phyloP scores from a whole-genome alignment of 305 asterid genomes.

The Fraxinus greggii region DNA sequence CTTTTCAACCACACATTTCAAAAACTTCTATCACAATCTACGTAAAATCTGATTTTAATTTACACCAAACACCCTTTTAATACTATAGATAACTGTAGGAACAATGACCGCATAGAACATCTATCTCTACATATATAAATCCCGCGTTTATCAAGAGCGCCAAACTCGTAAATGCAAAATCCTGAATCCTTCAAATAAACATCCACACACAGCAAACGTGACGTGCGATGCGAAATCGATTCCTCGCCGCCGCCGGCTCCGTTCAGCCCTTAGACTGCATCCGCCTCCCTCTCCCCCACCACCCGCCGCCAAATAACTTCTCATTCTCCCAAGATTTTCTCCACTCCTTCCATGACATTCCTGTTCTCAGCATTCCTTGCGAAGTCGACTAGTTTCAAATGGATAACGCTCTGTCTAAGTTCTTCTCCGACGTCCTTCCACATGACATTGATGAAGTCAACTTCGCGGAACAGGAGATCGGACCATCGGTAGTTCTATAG shows the following conservation, averaged over 20 bases:
- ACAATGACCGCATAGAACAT: background rate
- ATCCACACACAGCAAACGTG: constrained; percentile 25
- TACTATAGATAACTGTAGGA: constrained; percentile 24
- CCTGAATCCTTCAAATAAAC: constrained; percentile 20
- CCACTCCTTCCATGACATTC: constrained; percentile 41
- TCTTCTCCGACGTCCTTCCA: constrained; percentile 71
- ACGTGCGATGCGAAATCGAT: constrained; percentile 77
- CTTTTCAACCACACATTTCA: no score
- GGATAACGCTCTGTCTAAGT: constrained; percentile 62
- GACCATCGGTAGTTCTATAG: constrained; percentile 17
- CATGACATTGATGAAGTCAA: constrained; percentile 34
- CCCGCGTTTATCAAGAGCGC: constrained; percentile 26
- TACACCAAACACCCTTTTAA: no score
- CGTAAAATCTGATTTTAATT: no score
- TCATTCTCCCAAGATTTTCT: constrained; percentile 23
- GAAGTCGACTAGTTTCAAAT: constrained; percentile 55
- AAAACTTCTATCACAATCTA: no score
- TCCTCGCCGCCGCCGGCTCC: constrained; percentile 38
- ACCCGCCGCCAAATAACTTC: constrained; percentile 36
- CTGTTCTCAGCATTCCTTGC: constrained; percentile 30
- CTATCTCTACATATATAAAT: background rate
- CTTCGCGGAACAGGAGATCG: constrained; percentile 27
- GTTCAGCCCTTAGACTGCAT: constrained; percentile 52
- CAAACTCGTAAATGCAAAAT: constrained; percentile 25
- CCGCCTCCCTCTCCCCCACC: constrained; percentile 43